phyloP scores from a whole-genome alignment of 805 yeast species.

The Saturnispora ahearnii region DNA sequence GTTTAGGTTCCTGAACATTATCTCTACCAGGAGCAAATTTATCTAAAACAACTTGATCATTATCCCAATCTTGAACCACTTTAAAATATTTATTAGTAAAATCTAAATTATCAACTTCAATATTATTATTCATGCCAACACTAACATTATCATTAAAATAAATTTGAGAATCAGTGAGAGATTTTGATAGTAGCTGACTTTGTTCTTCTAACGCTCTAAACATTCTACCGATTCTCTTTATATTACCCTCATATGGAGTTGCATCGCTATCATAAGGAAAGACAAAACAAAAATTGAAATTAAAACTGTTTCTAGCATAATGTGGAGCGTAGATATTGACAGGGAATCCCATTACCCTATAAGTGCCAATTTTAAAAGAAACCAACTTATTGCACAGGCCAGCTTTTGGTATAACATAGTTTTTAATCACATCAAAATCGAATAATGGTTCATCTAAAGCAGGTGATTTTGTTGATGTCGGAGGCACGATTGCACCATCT shows the following conservation, averaged over 20 bases:
- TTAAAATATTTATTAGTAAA: conserved; percentile 23
- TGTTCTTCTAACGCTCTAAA: conserved; percentile 88
- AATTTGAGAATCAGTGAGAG: conserved; percentile 35
- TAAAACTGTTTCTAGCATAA: conserved; percentile 87
- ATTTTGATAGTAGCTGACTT: conserved; percentile 57
- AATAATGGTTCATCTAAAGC: conserved; percentile 37
- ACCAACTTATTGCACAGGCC: conserved; percentile 77
- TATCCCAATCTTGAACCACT: conserved; percentile 25
- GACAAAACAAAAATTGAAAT: conserved; percentile 87
- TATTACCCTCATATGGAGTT: conserved; percentile 78
- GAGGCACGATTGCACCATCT: conserved; percentile 49
- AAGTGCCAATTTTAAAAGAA: conserved; percentile 60
- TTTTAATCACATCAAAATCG: conserved; percentile 78
- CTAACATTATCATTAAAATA: conserved; percentile 29
- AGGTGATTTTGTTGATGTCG: conserved; percentile 22
- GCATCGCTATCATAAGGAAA: conserved; percentile 76
- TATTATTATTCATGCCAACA: neutral
- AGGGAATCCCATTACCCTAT: conserved; percentile 78
- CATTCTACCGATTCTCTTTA: conserved; percentile 78
- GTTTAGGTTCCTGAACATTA: conserved; percentile 20
- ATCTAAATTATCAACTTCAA: conserved; percentile 7
- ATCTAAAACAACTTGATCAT: conserved; percentile 18
- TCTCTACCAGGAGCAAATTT: conserved; percentile 16
- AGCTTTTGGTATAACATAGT: conserved; percentile 90
- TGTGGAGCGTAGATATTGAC: conserved; percentile 65